A percentile compares a stretch with the other conserved stretches of the same genome.
Evolutionary conservation across 192 early-diverging fungal genomes (phyloP).

Genomic region (Coemansia sp.): DNA sequence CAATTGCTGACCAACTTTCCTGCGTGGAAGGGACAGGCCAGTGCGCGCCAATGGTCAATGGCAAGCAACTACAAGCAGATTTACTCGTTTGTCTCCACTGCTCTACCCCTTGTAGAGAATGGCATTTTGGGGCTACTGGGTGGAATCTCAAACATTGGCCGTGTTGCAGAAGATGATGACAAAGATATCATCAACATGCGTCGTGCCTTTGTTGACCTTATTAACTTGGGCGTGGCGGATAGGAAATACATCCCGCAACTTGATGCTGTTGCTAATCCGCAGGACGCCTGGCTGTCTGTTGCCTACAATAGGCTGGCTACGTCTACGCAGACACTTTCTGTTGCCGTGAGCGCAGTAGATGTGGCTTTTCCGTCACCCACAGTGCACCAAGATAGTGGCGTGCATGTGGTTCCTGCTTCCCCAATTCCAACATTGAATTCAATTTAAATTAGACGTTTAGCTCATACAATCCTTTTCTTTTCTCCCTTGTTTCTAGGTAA

Average conservation of each 20-base stretch:
- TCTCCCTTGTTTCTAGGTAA: background rate
- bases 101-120: conserved; percentile 22
- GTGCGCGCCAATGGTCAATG: conserved; percentile 12
- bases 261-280: background rate
- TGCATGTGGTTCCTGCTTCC: background rate
- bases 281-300: conserved; percentile 14
- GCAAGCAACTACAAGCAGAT: conserved; percentile 12
- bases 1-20: conserved; percentile 21
- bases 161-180: background rate
- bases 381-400: background rate
- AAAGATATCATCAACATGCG: background rate
- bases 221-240: background rate
- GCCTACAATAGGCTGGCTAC: background rate
- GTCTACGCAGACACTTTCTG: background rate
- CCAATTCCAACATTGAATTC: conserved; percentile 4
- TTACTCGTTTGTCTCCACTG: conserved; percentile 33
- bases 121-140: conserved; percentile 16
- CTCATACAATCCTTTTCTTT: too few species aligned
- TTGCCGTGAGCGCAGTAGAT: background rate
- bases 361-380: background rate
- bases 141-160: conserved; percentile 13
- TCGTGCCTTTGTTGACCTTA: background rate
- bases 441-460: background rate
- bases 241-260: background rate
- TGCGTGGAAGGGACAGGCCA: conserved; percentile 25